These are phyloP conservation scores for Scedosporium minutisporum DNA, from an alignment of 2,329 filamentous ascomycete genomes.

Conservation along the genomic window DNA sequence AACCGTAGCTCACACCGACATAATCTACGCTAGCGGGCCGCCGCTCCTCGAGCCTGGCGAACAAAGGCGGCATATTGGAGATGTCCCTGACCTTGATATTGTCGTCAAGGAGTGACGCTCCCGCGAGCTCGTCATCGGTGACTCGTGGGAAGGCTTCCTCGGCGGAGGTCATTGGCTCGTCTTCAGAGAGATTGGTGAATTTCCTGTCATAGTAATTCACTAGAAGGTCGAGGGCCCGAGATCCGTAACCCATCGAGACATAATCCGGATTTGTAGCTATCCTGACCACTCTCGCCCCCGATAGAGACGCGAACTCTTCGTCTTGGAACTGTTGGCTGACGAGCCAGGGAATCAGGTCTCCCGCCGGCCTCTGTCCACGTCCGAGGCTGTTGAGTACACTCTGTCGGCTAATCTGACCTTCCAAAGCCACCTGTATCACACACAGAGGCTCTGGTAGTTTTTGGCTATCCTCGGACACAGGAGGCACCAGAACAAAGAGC, in stretches of 20 bases:
- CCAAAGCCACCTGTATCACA: conserved; percentile 86
- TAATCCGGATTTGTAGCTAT: conserved; percentile 97
- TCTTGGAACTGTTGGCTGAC: conserved; percentile 98
- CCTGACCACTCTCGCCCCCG: conserved; percentile 81
- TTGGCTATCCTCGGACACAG: conserved; percentile 65
- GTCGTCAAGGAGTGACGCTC: conserved; percentile 69
- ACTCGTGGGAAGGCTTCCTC: conserved; percentile 65
- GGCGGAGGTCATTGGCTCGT: conserved; percentile 38
- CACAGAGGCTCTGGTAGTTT: conserved; percentile 86
- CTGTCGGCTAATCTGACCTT: conserved; percentile 88
- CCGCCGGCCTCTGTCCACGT: conserved; percentile 77
- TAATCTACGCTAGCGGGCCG: conserved; percentile 78
- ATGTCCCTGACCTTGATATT: conserved; percentile 87
- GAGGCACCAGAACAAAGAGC: conserved; percentile 85
- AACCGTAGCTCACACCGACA: conserved; percentile 86
- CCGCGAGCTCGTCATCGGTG: conserved; percentile 72
- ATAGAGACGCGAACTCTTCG: conserved; percentile 87
- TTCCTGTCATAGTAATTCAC: conserved; percentile 92
- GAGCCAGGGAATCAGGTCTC: conserved; percentile 94
- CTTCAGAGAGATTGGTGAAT: conserved; percentile 75
- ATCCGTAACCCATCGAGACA: conserved; percentile 84
- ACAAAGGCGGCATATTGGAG: conserved; percentile 83
- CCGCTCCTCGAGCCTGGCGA: conserved; percentile 77
- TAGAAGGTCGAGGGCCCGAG: conserved; percentile 76
- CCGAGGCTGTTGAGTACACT: conserved; percentile 86